These are phyloP conservation scores for Naganishia antarctica DNA, from an alignment of 768 basidiomycete genomes.

Conservation along the genomic window DNA sequence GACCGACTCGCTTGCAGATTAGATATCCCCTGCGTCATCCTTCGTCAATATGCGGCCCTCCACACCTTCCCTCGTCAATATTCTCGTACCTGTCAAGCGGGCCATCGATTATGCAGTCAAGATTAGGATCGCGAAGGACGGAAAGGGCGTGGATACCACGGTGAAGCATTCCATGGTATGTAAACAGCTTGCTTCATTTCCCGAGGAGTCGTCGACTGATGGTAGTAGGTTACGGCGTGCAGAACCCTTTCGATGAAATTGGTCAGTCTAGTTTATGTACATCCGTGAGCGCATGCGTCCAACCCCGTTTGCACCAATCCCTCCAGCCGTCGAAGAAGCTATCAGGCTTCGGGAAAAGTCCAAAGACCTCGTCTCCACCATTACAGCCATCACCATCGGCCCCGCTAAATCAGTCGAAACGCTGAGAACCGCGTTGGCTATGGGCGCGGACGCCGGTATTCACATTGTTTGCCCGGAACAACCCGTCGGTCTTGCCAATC, in stretches of 20 bases:
- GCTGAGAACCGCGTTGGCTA: slow-evolving; percentile 90
- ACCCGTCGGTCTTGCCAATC: slow-evolving; percentile 53
- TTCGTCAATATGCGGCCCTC: slow-evolving; percentile 65
- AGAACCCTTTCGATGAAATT: slow-evolving; percentile 99
- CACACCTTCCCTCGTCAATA: slow-evolving; percentile 66
- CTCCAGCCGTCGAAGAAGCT: slow-evolving; percentile 88
- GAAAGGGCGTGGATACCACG: slow-evolving; percentile 91
- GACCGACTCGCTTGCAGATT: not conserved
- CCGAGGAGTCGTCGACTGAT: not conserved
- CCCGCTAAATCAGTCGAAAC: slow-evolving; percentile 83
- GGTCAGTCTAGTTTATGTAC: slow-evolving; percentile 55
- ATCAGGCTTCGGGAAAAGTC: slow-evolving; percentile 83
- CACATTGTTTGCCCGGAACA: slow-evolving; percentile 80
- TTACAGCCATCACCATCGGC: slow-evolving; percentile 90
- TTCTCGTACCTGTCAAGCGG: slow-evolving; percentile 92
- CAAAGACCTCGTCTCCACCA: slow-evolving; percentile 71
- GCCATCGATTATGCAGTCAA: slow-evolving; percentile 96
- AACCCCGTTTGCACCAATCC: too few relatives aligned
- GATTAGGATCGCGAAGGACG: slow-evolving; percentile 91
- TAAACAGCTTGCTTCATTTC: not conserved
- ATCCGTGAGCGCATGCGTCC: too few relatives aligned
- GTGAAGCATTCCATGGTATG: slow-evolving; percentile 98
- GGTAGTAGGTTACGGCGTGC: not conserved
- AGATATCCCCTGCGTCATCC: not conserved
- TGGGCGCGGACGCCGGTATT: slow-evolving; percentile 90